Evolutionary conservation across 495 filamentous ascomycete genomes (phyloP).

Genomic region (Apiosordaria backusii): DNA sequence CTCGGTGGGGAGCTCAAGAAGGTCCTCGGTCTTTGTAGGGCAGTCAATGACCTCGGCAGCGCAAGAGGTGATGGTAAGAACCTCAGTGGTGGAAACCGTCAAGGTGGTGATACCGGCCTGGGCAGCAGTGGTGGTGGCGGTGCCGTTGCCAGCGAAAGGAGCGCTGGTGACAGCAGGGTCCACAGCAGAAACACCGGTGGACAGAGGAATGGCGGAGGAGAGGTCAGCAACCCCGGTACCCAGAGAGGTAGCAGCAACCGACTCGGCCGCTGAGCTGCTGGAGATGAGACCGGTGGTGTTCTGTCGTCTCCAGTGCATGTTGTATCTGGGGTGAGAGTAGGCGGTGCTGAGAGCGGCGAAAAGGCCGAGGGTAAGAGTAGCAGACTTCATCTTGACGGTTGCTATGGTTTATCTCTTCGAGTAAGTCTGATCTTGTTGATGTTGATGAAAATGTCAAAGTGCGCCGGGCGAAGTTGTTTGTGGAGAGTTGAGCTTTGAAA

Average conservation of each 20-base stretch:
- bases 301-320: conserved; percentile 35
- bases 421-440: conserved; percentile 12
- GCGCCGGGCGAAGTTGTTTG: conserved; percentile 21
- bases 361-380: conserved; percentile 41
- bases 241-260: conserved; percentile 38
- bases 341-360: conserved; percentile 44
- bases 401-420: conserved; percentile 11
- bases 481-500: conserved; percentile 28
- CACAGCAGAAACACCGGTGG: conserved; percentile 17
- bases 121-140: conserved; percentile 1
- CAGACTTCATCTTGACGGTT: conserved; percentile 46
- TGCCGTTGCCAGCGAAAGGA: conserved; percentile 20
- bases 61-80: conserved; percentile 60
- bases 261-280: conserved; percentile 10
- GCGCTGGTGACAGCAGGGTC: conserved; percentile 20
- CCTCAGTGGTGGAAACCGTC: conserved; percentile 53
- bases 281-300: conserved; percentile 32
- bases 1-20: conserved; percentile 27
- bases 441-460: conserved; percentile 12
- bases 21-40: conserved; percentile 46
- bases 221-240: conserved; percentile 34
- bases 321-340: conserved; percentile 39
- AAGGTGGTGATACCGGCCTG: conserved; percentile 38
- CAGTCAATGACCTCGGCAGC: conserved; percentile 61
- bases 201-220: conserved; percentile 10